Evolutionary conservation across 2,329 filamentous ascomycete species (phyloP).

Genomic region (Tolypocladium inflatum): DNA sequence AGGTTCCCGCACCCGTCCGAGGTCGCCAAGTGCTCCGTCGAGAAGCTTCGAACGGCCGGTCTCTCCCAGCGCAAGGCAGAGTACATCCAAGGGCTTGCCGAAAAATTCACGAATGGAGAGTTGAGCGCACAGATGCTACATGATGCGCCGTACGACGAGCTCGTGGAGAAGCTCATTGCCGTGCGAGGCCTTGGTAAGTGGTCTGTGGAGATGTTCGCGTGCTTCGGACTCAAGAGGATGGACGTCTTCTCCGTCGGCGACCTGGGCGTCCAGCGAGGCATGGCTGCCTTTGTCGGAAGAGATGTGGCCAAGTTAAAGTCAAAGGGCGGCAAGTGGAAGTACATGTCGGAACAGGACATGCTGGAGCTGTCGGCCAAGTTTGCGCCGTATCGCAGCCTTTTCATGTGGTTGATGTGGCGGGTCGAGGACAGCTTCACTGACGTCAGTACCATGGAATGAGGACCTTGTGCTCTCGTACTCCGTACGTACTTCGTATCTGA

Average conservation of each 20-base stretch:
- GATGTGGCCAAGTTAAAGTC: constrained; percentile 78
- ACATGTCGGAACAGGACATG: constrained; percentile 95
- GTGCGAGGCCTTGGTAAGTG: constrained; percentile 81
- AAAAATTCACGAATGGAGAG: constrained; percentile 69
- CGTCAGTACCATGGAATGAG: constrained; percentile 47
- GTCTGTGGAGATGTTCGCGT: constrained; percentile 98
- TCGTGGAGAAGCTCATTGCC: constrained; percentile 72
- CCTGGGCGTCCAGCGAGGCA: constrained; percentile 86
- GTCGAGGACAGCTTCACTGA: constrained; percentile 62
- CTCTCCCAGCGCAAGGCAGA: constrained; percentile 93
- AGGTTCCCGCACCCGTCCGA: constrained; percentile 68
- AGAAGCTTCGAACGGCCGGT: constrained; percentile 70
- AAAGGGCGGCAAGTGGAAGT: constrained; percentile 89
- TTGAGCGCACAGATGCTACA: constrained; percentile 68
- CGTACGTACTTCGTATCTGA: background rate
- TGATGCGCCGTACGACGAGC: constrained; percentile 73
- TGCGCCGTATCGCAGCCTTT: constrained; percentile 77
- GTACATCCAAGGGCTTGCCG: constrained; percentile 78
- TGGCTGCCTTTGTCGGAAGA: constrained; percentile 76
- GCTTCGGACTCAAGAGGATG: constrained; percentile 87
- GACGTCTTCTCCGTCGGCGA: constrained; percentile 92
- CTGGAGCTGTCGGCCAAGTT: constrained; percentile 70
- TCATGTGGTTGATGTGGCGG: constrained; percentile 99
- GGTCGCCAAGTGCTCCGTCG: constrained; percentile 54
- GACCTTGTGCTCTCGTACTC: no score